Conservation (phyloP, 495 filamentous ascomycete genomes). For the Penicillium daleae region DNA sequence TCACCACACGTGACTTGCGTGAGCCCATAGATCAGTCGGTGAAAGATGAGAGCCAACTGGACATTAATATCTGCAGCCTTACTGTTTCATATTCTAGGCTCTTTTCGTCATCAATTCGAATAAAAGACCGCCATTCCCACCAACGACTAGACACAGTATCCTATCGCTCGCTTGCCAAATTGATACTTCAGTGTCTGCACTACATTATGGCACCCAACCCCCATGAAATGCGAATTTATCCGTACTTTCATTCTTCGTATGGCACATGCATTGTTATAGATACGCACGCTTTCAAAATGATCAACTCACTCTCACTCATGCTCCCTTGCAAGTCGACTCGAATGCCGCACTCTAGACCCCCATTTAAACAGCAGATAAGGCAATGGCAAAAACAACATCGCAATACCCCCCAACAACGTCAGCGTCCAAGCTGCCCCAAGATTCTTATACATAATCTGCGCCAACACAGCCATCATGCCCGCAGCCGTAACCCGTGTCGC, state of each 20-base stretch:
- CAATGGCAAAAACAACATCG: conserved; percentile 49
- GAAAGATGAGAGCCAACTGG: no score
- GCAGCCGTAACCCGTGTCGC: conserved; percentile 49
- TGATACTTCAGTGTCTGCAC: neutral
- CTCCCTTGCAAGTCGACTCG: conserved; percentile 16
- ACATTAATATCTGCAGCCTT: neutral
- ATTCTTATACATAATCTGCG: conserved; percentile 50
- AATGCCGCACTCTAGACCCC: conserved; percentile 9
- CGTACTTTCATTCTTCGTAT: no score
- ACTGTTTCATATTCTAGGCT: neutral
- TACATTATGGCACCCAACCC: no score
- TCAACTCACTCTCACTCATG: neutral
- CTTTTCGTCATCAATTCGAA: neutral
- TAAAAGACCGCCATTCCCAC: neutral
- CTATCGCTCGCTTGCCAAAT: neutral
- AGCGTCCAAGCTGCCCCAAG: conserved; percentile 54
- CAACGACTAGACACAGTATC: neutral
- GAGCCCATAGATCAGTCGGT: no score
- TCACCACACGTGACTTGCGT: neutral
- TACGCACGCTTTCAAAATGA: no score
- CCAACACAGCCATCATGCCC: conserved; percentile 47
- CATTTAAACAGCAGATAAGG: conserved; percentile 44
- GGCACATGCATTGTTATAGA: no score
- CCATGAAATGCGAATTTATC: no score
- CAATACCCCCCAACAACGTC: conserved; percentile 50